Base-by-base conservation (phyloP, 2,329 filamentous ascomycete genomes). In the Helotiales sp. region DNA sequence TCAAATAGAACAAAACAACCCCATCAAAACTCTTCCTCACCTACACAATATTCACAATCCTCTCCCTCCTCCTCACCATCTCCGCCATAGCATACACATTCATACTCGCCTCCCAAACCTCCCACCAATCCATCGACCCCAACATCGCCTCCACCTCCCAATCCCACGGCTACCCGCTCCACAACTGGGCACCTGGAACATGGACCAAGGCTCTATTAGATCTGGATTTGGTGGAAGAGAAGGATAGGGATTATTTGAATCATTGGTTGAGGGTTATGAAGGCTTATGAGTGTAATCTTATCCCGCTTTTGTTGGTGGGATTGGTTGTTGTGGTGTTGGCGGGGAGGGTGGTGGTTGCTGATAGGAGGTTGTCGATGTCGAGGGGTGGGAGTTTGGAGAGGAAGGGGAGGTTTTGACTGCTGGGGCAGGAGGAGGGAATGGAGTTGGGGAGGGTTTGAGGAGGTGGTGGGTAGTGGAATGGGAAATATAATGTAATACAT, bases 261-360 rank as follows among this genome's bases (percentile, higher is more conserved):
- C 29, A 58, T 38, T 64, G 62, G 62, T 34, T 57, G 36, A 54
- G 36, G 13, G 42, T 62, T 12, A 64, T 64, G 36, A 47, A 64
- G 15, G 62, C 57, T 12, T 62, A 55, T 52, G 51, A 57, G 31
- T 64, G 58, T 49, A 64, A 64, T 53, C 29, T 62, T n/a, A 64
- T 62, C 13, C 60, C 60, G 2, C 19, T 64, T 52, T 60, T 64
- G 25, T 46, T 64, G 22, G 46, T 59, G n/a, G 54, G 52, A n/a
- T 31, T 61, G 22, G 27, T 53, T 4, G 61, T 63, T 17, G 46
- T 52, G 10, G 15, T 44, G 9, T 36, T 61, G 53, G 51, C 22
- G 54, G 51, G 59, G 5, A 36, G 19, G 24, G 52, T 15, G n/a
- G n/a, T n/a, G n/a, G n/a, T n/a, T 57, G 40, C 24, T 13, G 49